These are phyloP conservation scores for Mycosarcoma maydis DNA, from an alignment of 1,284 basidiomycete genomes.

Conservation along the genomic window DNA sequence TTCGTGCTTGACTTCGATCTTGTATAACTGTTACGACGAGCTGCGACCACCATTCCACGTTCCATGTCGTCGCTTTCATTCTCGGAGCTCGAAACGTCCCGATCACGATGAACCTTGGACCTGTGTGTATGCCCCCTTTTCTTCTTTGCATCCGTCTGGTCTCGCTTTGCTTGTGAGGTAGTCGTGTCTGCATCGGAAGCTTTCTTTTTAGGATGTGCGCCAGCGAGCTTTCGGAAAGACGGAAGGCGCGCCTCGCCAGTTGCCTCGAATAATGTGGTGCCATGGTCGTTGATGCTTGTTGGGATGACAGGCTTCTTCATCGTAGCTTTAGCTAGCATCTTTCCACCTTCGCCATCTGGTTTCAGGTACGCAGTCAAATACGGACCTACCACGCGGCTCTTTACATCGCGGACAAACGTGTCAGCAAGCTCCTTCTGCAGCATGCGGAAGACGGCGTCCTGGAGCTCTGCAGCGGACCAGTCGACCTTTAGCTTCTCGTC, in stretches of 20 bases:
- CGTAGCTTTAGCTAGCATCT: conserved; percentile 28
- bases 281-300: background rate
- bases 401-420: conserved; percentile 77
- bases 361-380: conserved; percentile 73
- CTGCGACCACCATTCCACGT: background rate
- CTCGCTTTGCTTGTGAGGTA: conserved; percentile 7
- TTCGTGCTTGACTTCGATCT: conserved; percentile 13
- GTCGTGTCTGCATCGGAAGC: background rate
- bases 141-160: conserved; percentile 1
- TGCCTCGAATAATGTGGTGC: background rate
- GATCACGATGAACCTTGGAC: conserved; percentile 4
- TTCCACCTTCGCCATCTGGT: conserved; percentile 69
- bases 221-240: conserved; percentile 41
- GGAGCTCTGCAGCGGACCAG: conserved; percentile 74
- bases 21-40: conserved; percentile 1
- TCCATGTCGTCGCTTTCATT: conserved; percentile 17
- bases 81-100: conserved; percentile 10
- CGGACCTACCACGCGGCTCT: conserved; percentile 74
- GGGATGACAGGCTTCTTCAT: conserved; percentile 16
- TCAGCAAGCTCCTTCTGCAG: conserved; percentile 75
- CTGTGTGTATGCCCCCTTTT: conserved; percentile 2
- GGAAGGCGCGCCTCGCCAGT: conserved; percentile 33
- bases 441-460: conserved; percentile 73
- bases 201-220: conserved; percentile 11
- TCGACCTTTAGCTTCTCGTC: conserved; percentile 68